Percentiles rank a stretch among this genome's conserved stretches.
Evolutionary conservation across 225 moss, liverwort and hornwort genomes (phyloP).

Genomic region (Marchantia paleacea): DNA sequence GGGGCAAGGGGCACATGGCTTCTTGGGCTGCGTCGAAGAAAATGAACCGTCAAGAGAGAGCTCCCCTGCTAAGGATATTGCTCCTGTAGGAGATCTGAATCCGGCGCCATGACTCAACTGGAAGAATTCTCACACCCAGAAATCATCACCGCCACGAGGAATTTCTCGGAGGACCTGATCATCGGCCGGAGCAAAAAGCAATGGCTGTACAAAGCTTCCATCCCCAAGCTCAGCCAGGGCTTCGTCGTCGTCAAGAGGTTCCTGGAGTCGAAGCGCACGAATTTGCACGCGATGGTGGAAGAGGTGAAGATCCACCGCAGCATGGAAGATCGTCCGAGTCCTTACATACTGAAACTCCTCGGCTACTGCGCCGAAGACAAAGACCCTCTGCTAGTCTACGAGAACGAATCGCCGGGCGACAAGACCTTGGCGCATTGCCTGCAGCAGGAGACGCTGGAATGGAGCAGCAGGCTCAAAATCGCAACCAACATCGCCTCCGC

Average conservation of each 20-base stretch:
- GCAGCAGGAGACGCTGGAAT: conserved; percentile 17
- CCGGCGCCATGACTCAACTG: conserved; percentile 12
- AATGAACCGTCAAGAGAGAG: no score
- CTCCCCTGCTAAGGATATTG: no score
- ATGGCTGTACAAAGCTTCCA: conserved; percentile 27
- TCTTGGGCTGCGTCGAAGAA: no score
- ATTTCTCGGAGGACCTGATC: conserved; percentile 23
- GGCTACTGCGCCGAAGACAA: conserved; percentile 27
- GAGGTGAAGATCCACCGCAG: conserved; percentile 30
- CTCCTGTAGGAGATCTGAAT: no score
- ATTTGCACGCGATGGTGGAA: conserved; percentile 19
- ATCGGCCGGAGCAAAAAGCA: conserved; percentile 22
- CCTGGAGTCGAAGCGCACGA: conserved; percentile 28
- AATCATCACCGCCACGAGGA: conserved; percentile 18
- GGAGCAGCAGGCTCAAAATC: conserved; percentile 26
- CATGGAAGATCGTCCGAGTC: conserved; percentile 23
- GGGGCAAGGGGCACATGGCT: no score
- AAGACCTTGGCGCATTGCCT: conserved; percentile 18
- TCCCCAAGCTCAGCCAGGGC: conserved; percentile 17
- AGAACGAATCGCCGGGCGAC: conserved; percentile 19
- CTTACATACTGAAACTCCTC: conserved; percentile 23
- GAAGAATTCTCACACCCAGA: conserved; percentile 25
- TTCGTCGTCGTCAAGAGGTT: conserved; percentile 23
- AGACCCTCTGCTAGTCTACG: conserved; percentile 29
- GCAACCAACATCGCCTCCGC: conserved; percentile 26